A percentile compares a stretch with the other conserved stretches of the same genome.
Evolutionary conservation across 352 stramenopile genomes (phyloP).

Genomic region (Phytophthora idaei): DNA sequence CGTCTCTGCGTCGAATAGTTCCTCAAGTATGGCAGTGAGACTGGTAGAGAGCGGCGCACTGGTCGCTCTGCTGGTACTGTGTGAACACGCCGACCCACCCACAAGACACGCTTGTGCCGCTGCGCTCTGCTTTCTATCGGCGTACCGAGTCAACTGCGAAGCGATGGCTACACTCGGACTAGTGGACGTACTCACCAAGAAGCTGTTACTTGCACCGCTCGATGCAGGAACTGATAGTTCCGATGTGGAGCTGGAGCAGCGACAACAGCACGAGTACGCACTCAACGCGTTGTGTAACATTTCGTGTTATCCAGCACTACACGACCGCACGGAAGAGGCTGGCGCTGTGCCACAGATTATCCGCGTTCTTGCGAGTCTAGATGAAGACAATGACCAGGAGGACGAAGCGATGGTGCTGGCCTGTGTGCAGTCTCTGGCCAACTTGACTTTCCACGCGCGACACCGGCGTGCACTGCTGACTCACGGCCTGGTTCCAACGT

Average conservation of each 20-base stretch:
- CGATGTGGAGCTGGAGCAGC: conserved; percentile 53
- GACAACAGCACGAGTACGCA: conserved; percentile 70
- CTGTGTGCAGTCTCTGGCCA: conserved; percentile 71
- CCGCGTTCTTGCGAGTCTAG: conserved; percentile 41
- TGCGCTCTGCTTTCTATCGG: conserved; percentile 75
- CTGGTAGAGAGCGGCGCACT: conserved; percentile 75
- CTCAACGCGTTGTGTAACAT: conserved; percentile 85
- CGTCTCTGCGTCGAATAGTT: background rate
- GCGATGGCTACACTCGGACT: conserved; percentile 71
- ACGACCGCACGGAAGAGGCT: conserved; percentile 77
- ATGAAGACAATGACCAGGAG: conserved; percentile 20
- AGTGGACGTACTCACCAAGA: conserved; percentile 71
- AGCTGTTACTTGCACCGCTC: conserved; percentile 40
- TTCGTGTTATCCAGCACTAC: conserved; percentile 58
- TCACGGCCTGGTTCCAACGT: conserved; percentile 54
- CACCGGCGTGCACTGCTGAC: conserved; percentile 65
- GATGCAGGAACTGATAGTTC: conserved; percentile 25
- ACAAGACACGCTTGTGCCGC: conserved; percentile 77
- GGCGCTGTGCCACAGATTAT: conserved; percentile 55
- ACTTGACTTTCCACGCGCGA: conserved; percentile 68
- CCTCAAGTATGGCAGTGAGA: conserved; percentile 27
- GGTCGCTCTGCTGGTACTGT: conserved; percentile 68
- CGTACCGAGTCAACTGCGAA: conserved; percentile 72
- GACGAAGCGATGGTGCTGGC: conserved; percentile 60
- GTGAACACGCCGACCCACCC: conserved; percentile 70